These are phyloP conservation scores for Anthracocystis setariae DNA, from an alignment of 1,284 basidiomycete genomes.

Conservation along the genomic window DNA sequence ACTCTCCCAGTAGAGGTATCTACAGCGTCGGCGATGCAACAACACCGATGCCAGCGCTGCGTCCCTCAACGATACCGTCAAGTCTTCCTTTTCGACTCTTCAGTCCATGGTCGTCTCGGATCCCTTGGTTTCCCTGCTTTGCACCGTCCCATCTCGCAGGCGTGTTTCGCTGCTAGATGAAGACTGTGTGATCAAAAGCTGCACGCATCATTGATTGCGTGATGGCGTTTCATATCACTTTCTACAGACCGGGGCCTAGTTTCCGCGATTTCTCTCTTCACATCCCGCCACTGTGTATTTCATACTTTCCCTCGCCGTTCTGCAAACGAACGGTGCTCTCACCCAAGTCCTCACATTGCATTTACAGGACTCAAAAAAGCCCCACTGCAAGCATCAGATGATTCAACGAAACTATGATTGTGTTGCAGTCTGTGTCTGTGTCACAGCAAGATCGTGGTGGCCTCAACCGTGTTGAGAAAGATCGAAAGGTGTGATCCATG, in stretches of 20 bases:
- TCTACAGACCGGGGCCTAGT: conserved; percentile 1
- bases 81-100: conserved; percentile 11
- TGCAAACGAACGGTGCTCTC: conserved; percentile 12
- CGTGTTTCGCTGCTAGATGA: background rate
- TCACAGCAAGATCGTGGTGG: too few relatives aligned
- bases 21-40: conserved; percentile 1
- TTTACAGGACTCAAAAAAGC: conserved; percentile 43
- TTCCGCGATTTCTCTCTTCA: conserved; percentile 7
- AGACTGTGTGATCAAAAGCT: conserved; percentile 27
- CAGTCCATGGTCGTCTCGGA: conserved; percentile 15
- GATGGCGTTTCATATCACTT: conserved; percentile 4
- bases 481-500: conserved; percentile 59
- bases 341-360: conserved; percentile 33
- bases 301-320: conserved; percentile 29
- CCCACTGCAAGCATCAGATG: conserved; percentile 46
- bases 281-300: conserved; percentile 31
- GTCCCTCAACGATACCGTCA: conserved; percentile 19
- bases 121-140: conserved; percentile 25
- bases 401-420: conserved; percentile 16
- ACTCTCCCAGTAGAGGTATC: conserved; percentile 6
- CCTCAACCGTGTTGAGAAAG: conserved; percentile 40
- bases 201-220: conserved; percentile 8
- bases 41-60: conserved; percentile 4
- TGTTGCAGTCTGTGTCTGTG: background rate
- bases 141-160: conserved; percentile 4